phyloP scores from a whole-genome alignment of 768 basidiomycete genomes.

The Xerocomellus chrysenteron region DNA sequence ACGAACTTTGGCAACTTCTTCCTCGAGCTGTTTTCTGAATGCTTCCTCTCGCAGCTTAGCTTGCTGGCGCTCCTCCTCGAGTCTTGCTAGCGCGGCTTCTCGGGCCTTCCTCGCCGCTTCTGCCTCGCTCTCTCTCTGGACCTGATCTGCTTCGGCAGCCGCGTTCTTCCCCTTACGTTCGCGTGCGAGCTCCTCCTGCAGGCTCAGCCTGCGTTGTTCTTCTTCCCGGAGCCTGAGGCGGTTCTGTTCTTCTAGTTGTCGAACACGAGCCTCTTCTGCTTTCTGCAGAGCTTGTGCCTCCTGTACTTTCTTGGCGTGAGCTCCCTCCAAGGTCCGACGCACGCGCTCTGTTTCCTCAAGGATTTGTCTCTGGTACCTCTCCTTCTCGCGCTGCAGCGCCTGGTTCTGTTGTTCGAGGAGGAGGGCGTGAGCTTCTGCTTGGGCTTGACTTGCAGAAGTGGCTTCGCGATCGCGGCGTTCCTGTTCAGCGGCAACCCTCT shows the following conservation, averaged over 20 bases:
- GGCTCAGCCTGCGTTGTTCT: constrained; percentile 22
- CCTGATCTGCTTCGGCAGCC: constrained; percentile 16
- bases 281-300: constrained; percentile 18
- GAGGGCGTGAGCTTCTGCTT: constrained; percentile 26
- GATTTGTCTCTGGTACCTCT: constrained; percentile 22
- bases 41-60: constrained; percentile 23
- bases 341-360: constrained; percentile 28
- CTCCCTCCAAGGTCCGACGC: constrained; percentile 25
- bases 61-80: constrained; percentile 29
- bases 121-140: constrained; percentile 20
- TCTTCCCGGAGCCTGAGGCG: constrained; percentile 29
- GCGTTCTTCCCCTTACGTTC: constrained; percentile 20
- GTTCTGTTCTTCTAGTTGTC: constrained; percentile 28
- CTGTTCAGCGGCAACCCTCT: constrained; percentile 23
- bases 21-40: constrained; percentile 26
- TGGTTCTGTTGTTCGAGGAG: constrained; percentile 24
- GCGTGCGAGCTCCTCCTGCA: constrained; percentile 29
- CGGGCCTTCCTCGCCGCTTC: constrained; percentile 14
- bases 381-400: constrained; percentile 25
- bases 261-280: constrained; percentile 27
- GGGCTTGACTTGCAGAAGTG: constrained; percentile 21
- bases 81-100: constrained; percentile 21
- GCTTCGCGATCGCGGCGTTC: constrained; percentile 28
- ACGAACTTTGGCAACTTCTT: constrained; percentile 28
- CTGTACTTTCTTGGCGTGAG: constrained; percentile 25